A percentile compares a stretch with the other conserved stretches of the same genome.
Evolutionary conservation across 1,284 basidiomycete genomes (phyloP).

Genomic region (Ustilago bromivora): DNA sequence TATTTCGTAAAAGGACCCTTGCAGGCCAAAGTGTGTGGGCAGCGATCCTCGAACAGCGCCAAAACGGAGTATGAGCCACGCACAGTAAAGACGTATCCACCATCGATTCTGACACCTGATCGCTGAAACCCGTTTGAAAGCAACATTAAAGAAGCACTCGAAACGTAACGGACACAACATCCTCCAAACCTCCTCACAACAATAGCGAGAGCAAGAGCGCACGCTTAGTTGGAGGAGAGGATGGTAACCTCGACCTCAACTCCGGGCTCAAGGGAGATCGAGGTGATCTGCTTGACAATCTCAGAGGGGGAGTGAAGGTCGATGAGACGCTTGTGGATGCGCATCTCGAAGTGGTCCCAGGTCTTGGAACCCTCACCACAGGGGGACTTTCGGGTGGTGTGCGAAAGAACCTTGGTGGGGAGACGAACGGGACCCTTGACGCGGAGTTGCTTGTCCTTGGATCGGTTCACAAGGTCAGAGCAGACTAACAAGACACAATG

Average conservation of each 20-base stretch:
- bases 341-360: conserved; percentile 99
- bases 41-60: conserved; percentile 14
- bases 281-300: conserved; percentile 99
- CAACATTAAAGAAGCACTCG: conserved; percentile 4
- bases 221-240: conserved; percentile 73
- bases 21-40: conserved; percentile 15
- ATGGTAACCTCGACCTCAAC: conserved; percentile 99
- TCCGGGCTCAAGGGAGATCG: conserved; percentile 97
- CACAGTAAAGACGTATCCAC: conserved; percentile 32
- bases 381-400: conserved; percentile 84
- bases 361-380: conserved; percentile 99
- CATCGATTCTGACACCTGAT: conserved; percentile 1
- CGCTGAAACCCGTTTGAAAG: conserved; percentile 18
- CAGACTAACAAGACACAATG: conserved; percentile 77
- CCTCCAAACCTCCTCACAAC: not conserved
- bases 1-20: conserved; percentile 29
- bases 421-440: conserved; percentile 99
- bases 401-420: conserved; percentile 97
- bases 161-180: conserved; percentile 8
- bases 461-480: conserved; percentile 94
- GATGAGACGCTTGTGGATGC: conserved; percentile 99
- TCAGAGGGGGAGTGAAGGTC: conserved; percentile 98
- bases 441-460: conserved; percentile 99
- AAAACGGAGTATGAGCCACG: conserved; percentile 13
- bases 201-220: not conserved